Evolutionary conservation across 164 flowering plant species (phyloP).

Genomic region (Umbilicus rupestris): DNA sequence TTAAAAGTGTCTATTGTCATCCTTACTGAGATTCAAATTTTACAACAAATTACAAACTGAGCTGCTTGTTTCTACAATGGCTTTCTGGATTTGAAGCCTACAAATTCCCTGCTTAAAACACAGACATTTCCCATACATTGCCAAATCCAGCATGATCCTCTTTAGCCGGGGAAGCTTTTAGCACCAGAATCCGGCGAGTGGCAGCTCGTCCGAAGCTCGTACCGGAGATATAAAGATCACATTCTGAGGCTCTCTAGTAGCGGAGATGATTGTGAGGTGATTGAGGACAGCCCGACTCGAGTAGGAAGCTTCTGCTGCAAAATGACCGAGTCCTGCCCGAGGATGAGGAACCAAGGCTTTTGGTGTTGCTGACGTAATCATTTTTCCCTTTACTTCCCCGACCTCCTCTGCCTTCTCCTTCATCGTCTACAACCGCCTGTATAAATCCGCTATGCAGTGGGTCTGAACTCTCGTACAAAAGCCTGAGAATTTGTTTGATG

Average conservation of each 20-base stretch:
- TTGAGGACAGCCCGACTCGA: constrained; percentile 78
- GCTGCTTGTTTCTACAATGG: too few relatives aligned
- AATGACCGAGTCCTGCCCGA: constrained; percentile 87
- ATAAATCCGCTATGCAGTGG: constrained; percentile 59
- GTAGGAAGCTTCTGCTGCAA: constrained; percentile 84
- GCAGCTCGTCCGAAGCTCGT: too few relatives aligned
- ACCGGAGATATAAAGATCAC: too few relatives aligned
- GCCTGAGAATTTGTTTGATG: constrained; percentile 81
- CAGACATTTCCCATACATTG: too few relatives aligned
- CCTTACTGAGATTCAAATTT: too few relatives aligned
- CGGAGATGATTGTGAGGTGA: constrained; percentile 45
- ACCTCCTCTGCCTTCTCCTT: constrained; percentile 31
- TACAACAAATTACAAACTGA: too few relatives aligned
- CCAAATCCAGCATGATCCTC: too few relatives aligned
- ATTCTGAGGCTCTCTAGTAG: constrained; percentile 12
- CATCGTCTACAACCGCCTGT: constrained; percentile 60
- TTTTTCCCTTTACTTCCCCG: constrained; percentile 45
- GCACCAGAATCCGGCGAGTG: too few relatives aligned
- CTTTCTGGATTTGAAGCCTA: too few relatives aligned
- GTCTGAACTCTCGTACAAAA: constrained; percentile 72
- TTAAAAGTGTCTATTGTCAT: too few relatives aligned
- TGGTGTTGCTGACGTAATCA: constrained; percentile 67
- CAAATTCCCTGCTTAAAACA: too few relatives aligned
- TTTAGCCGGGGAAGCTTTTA: too few relatives aligned
- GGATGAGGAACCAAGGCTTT: constrained; percentile 77